Evolutionary conservation across 768 basidiomycete species (phyloP).

Genomic region (Agrocybe praecox): DNA sequence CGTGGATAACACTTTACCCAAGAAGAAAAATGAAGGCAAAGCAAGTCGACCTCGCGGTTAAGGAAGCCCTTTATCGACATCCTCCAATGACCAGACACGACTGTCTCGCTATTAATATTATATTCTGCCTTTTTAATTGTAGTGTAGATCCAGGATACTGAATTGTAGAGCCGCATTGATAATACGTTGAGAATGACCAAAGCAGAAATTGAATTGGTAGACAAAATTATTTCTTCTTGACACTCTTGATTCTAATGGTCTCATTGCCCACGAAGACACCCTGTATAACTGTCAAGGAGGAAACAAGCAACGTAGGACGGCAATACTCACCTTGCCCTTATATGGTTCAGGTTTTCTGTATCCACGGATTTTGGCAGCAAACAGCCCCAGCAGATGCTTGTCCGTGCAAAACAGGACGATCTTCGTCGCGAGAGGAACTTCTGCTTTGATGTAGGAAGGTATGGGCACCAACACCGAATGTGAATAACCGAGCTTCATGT

Average conservation of each 20-base stretch:
- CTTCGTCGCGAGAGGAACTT: constrained; percentile 82
- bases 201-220: constrained; percentile 1
- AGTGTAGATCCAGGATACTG: not conserved
- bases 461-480: constrained; percentile 85
- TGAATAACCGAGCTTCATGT: constrained; percentile 92
- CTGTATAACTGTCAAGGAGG: constrained; percentile 36
- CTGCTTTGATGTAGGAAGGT: constrained; percentile 78
- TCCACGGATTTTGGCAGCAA: constrained; percentile 82
- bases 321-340: constrained; percentile 84
- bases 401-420: constrained; percentile 83
- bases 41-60: not conserved
- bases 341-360: constrained; percentile 95
- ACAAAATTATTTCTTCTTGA: constrained; percentile 88
- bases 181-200: not conserved
- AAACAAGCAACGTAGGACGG: not conserved
- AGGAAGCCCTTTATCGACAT: not conserved
- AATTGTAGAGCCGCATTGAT: not conserved
- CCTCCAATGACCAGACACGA: not conserved
- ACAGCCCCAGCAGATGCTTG: constrained; percentile 86
- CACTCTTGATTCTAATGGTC: constrained; percentile 85
- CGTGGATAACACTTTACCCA: constrained; percentile 28
- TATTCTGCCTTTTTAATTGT: not conserved
- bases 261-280: constrained; percentile 96
- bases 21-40: constrained; percentile 2
- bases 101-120: not conserved